These are phyloP conservation scores for Hansenula lynferdii DNA, from an alignment of 1,139 yeast genomes.

Conservation along the genomic window DNA sequence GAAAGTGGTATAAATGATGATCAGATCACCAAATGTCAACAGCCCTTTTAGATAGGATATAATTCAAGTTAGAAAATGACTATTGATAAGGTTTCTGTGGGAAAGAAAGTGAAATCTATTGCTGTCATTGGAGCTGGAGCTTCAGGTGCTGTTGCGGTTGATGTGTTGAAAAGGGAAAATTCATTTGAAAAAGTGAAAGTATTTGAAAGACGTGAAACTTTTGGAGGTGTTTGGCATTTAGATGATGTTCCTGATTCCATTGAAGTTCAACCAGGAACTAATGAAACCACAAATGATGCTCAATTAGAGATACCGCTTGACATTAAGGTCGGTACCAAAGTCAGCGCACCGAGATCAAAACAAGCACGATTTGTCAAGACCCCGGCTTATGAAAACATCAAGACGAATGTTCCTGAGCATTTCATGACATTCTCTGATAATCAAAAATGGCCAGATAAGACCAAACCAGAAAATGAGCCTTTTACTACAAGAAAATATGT, in stretches of 20 bases:
- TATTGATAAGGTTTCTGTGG: not conserved
- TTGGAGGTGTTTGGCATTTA: conserved; percentile 41
- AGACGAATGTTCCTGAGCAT: conserved; percentile 34
- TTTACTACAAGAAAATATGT: conserved; percentile 6
- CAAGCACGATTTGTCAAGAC: conserved; percentile 26
- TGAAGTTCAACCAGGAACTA: conserved; percentile 8
- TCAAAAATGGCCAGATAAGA: conserved; percentile 24
- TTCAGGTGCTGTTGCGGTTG: conserved; percentile 38
- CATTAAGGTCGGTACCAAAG: not conserved
- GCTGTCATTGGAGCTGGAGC: conserved; percentile 48
- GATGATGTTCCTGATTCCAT: conserved; percentile 15
- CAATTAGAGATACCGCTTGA: conserved; percentile 6
- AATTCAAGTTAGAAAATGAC: no score
- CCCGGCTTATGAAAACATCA: conserved; percentile 31
- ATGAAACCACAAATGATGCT: conserved; percentile 2
- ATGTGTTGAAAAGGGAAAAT: conserved; percentile 30
- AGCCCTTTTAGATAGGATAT: no score
- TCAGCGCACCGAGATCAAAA: not conserved
- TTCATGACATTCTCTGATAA: conserved; percentile 37
- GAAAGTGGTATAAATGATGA: no score
- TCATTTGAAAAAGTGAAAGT: conserved; percentile 26
- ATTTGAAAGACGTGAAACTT: conserved; percentile 33
- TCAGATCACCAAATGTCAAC: no score
- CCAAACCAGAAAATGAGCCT: conserved; percentile 2
- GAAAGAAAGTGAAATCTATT: conserved; percentile 17